phyloP scores from a whole-genome alignment of 345 rosid species.

The Combretum micranthum region DNA sequence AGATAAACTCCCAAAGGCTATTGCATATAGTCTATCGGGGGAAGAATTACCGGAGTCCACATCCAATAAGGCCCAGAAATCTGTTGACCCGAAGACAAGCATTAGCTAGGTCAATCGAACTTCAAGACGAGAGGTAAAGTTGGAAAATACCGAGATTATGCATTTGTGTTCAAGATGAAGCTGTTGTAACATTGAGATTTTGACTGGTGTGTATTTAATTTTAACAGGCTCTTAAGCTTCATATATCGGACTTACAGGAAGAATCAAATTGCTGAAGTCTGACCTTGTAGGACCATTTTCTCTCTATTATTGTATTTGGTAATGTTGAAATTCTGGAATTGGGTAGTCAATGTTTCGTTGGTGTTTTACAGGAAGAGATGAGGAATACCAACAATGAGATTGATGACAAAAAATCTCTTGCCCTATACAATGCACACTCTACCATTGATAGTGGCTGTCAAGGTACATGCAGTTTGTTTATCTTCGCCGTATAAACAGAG shows the following conservation, averaged over 20 bases:
- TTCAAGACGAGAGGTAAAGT: constrained; percentile 83
- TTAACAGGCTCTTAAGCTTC: constrained; percentile 71
- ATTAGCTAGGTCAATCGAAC: constrained; percentile 76
- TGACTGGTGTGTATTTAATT: constrained; percentile 4
- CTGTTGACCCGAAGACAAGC: constrained; percentile 76
- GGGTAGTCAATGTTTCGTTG: background rate
- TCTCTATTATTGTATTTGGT: background rate
- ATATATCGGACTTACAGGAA: constrained; percentile 54
- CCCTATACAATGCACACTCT: constrained; percentile 21
- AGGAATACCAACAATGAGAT: constrained; percentile 26
- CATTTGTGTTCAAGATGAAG: background rate
- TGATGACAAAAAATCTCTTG: constrained; percentile 21
- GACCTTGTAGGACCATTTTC: constrained; percentile 31
- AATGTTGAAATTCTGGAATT: background rate
- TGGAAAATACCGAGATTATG: no score
- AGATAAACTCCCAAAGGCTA: constrained; percentile 76
- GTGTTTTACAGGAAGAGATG: constrained; percentile 41
- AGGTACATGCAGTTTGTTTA: constrained; percentile 30
- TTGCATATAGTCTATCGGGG: constrained; percentile 74
- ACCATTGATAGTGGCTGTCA: constrained; percentile 30
- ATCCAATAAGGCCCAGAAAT: constrained; percentile 50
- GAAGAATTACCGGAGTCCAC: constrained; percentile 68
- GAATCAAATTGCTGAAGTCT: constrained; percentile 48
- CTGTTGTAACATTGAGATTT: background rate
- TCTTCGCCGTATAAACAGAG: no score